Conservation (phyloP, 1,139 yeast species). For the Saccharomyces uvarum region DNA sequence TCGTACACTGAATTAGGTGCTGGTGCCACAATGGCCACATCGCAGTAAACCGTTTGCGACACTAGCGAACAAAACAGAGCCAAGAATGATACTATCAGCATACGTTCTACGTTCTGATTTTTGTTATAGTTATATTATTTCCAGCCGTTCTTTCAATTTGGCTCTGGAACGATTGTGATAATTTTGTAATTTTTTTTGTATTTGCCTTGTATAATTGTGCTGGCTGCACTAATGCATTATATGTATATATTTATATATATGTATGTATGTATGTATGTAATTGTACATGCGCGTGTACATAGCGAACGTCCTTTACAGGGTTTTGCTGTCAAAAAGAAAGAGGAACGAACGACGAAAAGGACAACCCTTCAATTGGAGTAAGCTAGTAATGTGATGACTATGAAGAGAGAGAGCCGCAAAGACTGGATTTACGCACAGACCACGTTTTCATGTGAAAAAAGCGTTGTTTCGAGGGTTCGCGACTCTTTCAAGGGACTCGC, state of each 20-base stretch:
- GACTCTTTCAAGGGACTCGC: neutral
- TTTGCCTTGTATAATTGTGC: neutral
- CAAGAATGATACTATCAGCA: neutral
- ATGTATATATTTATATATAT: neutral
- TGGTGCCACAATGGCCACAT: conserved; percentile 50
- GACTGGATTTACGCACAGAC: neutral
- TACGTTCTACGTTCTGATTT: neutral
- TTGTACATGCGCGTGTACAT: neutral
- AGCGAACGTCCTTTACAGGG: neutral
- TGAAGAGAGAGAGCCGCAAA: neutral
- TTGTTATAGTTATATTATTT: neutral
- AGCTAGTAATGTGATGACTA: neutral
- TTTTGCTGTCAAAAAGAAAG: neutral
- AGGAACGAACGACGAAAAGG: neutral
- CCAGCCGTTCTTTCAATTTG: neutral
- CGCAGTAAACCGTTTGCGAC: conserved; percentile 25
- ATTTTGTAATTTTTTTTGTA: neutral
- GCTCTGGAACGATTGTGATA: neutral
- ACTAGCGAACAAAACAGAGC: neutral
- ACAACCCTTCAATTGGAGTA: neutral
- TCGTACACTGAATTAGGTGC: conserved; percentile 39
- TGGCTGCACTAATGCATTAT: neutral
- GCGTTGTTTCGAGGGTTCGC: neutral
- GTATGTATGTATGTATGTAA: neutral
- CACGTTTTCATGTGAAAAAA: neutral